Conservation (phyloP, 257 asterid genomes). For the Mitragyna speciosa region DNA sequence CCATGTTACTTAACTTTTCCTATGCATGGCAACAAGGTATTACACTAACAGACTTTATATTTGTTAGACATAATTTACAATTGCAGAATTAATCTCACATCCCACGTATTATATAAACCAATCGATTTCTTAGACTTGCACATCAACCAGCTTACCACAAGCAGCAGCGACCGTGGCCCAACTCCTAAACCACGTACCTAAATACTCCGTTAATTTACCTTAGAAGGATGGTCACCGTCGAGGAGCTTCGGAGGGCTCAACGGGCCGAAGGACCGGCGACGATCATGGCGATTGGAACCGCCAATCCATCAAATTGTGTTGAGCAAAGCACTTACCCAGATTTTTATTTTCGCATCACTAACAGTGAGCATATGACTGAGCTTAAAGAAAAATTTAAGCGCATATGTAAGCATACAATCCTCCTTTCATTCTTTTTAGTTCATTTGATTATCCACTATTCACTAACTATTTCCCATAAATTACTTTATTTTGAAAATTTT, state of each 20-base stretch:
- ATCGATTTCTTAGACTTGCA: not conserved
- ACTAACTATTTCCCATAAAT: no score
- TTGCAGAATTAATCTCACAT: no score
- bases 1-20: no score
- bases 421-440: not conserved
- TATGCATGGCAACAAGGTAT: no score
- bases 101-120: not conserved
- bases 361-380: slow-evolving; percentile 61
- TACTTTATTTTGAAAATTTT: no score
- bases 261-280: slow-evolving; percentile 83
- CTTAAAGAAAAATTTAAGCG: slow-evolving; percentile 71
- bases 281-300: slow-evolving; percentile 65
- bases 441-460: no score
- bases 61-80: no score
- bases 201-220: not conserved
- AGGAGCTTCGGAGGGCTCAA: slow-evolving; percentile 62
- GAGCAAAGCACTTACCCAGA: slow-evolving; percentile 69
- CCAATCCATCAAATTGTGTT: slow-evolving; percentile 61
- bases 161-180: not conserved
- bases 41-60: no score
- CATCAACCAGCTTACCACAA: not conserved
- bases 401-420: slow-evolving; percentile 53
- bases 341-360: slow-evolving; percentile 64
- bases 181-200: not conserved
- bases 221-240: slow-evolving; percentile 63